Evolutionary conservation across 2,329 filamentous ascomycete species (phyloP).

Genomic region (Septoria linicola): DNA sequence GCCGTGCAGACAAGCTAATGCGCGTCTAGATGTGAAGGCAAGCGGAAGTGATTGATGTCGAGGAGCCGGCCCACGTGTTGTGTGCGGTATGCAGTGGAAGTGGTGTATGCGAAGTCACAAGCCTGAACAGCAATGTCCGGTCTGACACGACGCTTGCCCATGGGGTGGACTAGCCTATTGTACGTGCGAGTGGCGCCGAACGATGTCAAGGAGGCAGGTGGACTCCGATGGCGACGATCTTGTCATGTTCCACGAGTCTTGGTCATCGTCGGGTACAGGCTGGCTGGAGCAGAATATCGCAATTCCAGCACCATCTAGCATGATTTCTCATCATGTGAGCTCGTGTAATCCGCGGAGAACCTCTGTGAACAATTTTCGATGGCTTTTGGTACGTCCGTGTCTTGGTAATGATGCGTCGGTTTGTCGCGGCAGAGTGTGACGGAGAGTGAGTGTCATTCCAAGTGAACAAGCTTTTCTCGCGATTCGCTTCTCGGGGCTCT

Average conservation of each 20-base stretch:
- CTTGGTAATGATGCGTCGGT: constrained; percentile 2
- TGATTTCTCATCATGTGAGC: constrained; percentile 2
- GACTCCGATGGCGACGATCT: not conserved
- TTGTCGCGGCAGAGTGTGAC: constrained; percentile 3
- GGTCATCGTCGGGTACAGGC: not conserved
- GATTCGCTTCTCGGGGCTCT: not conserved
- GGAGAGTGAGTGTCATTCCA: not conserved
- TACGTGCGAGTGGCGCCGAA: not conserved
- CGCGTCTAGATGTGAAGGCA: not conserved
- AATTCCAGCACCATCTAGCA: not conserved
- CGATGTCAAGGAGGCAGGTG: too few relatives aligned
- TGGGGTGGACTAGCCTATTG: not conserved
- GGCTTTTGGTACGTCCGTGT: constrained; percentile 2
- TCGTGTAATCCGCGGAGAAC: constrained; percentile 14
- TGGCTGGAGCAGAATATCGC: not conserved
- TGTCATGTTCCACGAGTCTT: not conserved
- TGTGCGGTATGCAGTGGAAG: not conserved
- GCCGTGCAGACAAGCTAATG: not conserved
- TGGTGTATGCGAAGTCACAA: too few relatives aligned
- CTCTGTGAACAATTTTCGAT: not conserved
- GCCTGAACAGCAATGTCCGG: too few relatives aligned
- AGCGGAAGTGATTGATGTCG: not conserved
- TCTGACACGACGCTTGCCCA: not conserved
- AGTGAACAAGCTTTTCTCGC: not conserved
- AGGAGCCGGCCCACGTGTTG: not conserved